These are phyloP conservation scores for Penicillium bovifimosum DNA, from an alignment of 495 filamentous ascomycete genomes.

Conservation along the genomic window DNA sequence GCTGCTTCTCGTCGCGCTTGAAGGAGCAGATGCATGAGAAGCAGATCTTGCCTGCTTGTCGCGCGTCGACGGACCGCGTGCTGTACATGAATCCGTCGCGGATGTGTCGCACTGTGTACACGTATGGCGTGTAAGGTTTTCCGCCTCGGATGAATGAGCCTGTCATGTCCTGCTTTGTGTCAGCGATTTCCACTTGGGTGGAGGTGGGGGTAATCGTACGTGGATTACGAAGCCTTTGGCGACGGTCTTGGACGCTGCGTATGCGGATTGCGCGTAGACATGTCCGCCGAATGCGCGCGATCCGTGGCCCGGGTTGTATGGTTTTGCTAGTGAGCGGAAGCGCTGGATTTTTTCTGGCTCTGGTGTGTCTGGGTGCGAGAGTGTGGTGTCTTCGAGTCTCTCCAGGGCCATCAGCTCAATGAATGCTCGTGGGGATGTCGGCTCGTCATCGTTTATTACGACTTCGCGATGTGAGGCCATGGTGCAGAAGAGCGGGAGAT, in stretches of 20 bases:
- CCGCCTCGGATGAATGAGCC: constrained; percentile 62
- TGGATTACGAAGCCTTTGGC: constrained; percentile 51
- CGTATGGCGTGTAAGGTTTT: constrained; percentile 48
- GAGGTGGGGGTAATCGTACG: constrained; percentile 37
- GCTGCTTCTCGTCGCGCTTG: constrained; percentile 43
- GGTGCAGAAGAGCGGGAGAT: neutral
- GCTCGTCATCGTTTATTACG: constrained; percentile 5
- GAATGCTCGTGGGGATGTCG: constrained; percentile 23
- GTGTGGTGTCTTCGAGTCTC: constrained; percentile 17
- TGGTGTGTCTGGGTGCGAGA: neutral
- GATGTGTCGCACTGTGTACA: constrained; percentile 52
- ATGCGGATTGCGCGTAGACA: constrained; percentile 60
- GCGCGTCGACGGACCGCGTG: constrained; percentile 54
- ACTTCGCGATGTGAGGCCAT: constrained; percentile 12
- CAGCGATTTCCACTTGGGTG: constrained; percentile 8
- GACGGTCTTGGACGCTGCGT: constrained; percentile 55
- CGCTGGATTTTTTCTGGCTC: constrained; percentile 28
- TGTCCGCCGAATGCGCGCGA: constrained; percentile 55
- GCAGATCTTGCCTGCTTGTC: constrained; percentile 43
- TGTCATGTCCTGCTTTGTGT: constrained; percentile 50
- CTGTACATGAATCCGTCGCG: constrained; percentile 52
- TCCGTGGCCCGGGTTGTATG: constrained; percentile 29
- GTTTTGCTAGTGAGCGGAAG: constrained; percentile 30
- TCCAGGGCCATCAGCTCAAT: constrained; percentile 33
- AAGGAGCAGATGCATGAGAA: constrained; percentile 61